Conservation (phyloP, 2,329 filamentous ascomycete genomes). For the Rhytidhysteron rufulum region DNA sequence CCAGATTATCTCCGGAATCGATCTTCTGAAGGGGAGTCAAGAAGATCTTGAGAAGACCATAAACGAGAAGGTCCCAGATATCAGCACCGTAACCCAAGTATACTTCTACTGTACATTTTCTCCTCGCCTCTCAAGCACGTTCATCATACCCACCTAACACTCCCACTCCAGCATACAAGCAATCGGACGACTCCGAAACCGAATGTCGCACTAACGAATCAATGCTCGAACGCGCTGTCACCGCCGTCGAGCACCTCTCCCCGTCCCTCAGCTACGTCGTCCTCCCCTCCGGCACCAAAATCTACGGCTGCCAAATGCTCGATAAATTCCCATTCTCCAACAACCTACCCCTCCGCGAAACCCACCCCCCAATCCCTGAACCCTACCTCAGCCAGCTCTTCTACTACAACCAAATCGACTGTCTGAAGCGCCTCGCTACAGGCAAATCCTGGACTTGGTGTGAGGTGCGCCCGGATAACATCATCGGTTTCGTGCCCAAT, state of each 20-base stretch:
- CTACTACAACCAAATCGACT: slow-evolving; percentile 42
- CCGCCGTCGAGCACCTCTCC: slow-evolving; percentile 25
- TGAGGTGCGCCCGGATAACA: slow-evolving; percentile 40
- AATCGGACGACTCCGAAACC: slow-evolving; percentile 20
- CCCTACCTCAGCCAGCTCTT: slow-evolving; percentile 36
- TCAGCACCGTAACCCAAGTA: slow-evolving; percentile 38
- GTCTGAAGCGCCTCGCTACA: slow-evolving; percentile 31
- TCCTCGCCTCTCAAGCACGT: background rate
- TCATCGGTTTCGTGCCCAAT: slow-evolving; percentile 41
- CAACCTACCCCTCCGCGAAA: slow-evolving; percentile 26
- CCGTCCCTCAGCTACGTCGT: slow-evolving; percentile 25
- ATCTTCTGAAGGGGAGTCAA: slow-evolving; percentile 35
- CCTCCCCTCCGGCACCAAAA: slow-evolving; percentile 36
- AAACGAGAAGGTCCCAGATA: slow-evolving; percentile 30
- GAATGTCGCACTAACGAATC: slow-evolving; percentile 34
- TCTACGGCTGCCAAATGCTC: slow-evolving; percentile 36
- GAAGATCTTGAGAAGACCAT: slow-evolving; percentile 30
- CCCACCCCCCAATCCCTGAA: slow-evolving; percentile 29
- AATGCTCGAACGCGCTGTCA: slow-evolving; percentile 36
- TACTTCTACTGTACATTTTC: slow-evolving; percentile 33
- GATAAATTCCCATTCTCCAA: slow-evolving; percentile 33
- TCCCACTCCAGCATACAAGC: slow-evolving; percentile 24
- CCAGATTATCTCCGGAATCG: slow-evolving; percentile 38
- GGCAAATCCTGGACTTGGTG: slow-evolving; percentile 40
- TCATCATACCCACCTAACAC: background rate